phyloP scores from a whole-genome alignment of 1,284 basidiomycete genomes.

The Meira miltonrushii region DNA sequence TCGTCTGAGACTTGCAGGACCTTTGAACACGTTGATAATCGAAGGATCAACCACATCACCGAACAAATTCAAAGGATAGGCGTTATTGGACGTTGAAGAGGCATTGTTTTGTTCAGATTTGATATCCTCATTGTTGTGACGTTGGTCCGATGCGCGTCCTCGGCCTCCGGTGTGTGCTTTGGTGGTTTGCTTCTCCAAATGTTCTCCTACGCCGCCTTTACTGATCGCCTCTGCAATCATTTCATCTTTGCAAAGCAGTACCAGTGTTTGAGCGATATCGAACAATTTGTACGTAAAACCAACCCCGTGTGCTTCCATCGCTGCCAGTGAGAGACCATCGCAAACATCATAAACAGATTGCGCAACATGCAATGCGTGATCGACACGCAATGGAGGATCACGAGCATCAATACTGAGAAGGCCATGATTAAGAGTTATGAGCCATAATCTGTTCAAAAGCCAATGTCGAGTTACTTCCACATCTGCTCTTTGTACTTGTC shows the following conservation, averaged over 20 bases:
- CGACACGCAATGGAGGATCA: slow-evolving; percentile 25
- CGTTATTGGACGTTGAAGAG: not conserved
- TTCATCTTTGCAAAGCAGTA: slow-evolving; percentile 31
- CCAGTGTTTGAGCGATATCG: slow-evolving; percentile 39
- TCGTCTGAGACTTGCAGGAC: not conserved
- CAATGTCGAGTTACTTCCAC: slow-evolving; percentile 40
- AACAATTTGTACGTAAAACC: slow-evolving; percentile 36
- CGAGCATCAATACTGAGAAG: slow-evolving; percentile 22
- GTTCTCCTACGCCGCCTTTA: slow-evolving; percentile 1
- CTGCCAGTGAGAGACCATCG: slow-evolving; percentile 25
- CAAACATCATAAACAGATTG: slow-evolving; percentile 34
- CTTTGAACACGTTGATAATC: not conserved
- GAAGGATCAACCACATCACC: not conserved
- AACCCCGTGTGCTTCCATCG: slow-evolving; percentile 42
- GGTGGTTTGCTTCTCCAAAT: not conserved
- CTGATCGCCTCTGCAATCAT: slow-evolving; percentile 8
- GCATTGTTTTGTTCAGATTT: not conserved
- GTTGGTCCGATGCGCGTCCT: not conserved
- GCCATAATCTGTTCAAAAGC: slow-evolving; percentile 37
- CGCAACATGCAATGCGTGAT: slow-evolving; percentile 37
- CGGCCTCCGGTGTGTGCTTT: not conserved
- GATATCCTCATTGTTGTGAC: not conserved
- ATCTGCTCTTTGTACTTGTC: slow-evolving; percentile 33
- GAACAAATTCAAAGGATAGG: not conserved
- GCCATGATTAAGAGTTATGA: slow-evolving; percentile 29